A percentile compares a stretch with the other conserved stretches of the same genome.
These are phyloP conservation scores for Sisymbrium altissimum DNA, from an alignment of 345 rosid genomes.

Conservation along the genomic window DNA sequence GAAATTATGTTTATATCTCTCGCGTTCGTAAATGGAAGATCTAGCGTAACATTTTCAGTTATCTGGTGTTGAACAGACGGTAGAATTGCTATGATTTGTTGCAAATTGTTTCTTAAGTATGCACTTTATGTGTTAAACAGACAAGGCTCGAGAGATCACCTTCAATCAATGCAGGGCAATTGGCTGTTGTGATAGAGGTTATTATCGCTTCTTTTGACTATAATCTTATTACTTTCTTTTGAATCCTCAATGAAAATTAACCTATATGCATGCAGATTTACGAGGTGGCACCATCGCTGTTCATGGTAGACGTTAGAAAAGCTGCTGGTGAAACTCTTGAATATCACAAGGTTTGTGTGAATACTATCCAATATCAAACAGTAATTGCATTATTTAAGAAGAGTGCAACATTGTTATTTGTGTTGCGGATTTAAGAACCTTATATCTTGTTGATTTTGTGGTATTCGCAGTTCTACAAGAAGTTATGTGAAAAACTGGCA, in stretches of 20 bases:
- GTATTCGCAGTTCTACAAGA: conserved; percentile 73
- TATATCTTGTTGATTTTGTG: neutral
- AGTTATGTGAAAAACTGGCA: conserved; percentile 62
- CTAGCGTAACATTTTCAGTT: neutral
- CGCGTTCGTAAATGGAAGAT: neutral
- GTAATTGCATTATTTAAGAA: neutral
- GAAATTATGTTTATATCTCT: neutral
- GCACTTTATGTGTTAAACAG: conserved; percentile 32
- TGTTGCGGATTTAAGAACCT: neutral
- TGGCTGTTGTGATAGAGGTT: conserved; percentile 84
- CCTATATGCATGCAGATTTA: conserved; percentile 43
- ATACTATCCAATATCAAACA: neutral
- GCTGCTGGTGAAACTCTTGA: conserved; percentile 90
- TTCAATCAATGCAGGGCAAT: conserved; percentile 50
- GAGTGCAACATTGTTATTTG: neutral
- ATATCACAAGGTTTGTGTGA: conserved; percentile 71
- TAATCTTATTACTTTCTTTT: neutral
- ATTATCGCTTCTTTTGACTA: neutral
- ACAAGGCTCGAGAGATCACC: conserved; percentile 71
- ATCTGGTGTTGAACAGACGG: neutral
- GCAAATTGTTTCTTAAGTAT: neutral
- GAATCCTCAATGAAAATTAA: neutral
- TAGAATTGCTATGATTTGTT: neutral
- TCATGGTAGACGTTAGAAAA: conserved; percentile 89
- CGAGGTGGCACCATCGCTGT: conserved; percentile 90